Base-by-base conservation (phyloP, 2,329 filamentous ascomycete genomes). In the Parasarocladium wereldwijsianum region DNA sequence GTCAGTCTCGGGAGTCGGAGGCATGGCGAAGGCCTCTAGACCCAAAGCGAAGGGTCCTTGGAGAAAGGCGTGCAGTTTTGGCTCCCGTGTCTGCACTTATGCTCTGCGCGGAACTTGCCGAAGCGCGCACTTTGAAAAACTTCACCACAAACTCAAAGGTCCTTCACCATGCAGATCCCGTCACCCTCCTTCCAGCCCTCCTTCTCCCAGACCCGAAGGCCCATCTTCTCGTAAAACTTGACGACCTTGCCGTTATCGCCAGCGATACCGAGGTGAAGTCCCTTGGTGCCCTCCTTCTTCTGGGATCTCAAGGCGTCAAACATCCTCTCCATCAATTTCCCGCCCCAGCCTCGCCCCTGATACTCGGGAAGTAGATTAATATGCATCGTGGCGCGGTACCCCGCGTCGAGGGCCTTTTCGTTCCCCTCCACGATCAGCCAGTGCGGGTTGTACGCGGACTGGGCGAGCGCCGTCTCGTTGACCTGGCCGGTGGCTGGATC, bases 201-300 rank as follows among this genome's bases (percentile, higher is more conserved):
- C 3, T 51, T 49, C 5, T 47, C 44, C 36, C 50, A 42, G 7
- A 60, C 41, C 33, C 47, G 45, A 34, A 66, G 65, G 20, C 59
- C 62, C 34, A 58, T 38, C 43, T 43, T 55, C 43, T 64, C 54
- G 38, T 66, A 66, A 38, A 65, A 65, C 25, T 43, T 39, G 24
- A 66, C 54, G 10, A 65, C 62, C 46, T 57, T 55, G 5, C 37
- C 46, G 40, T 66, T 66, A 42, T 64, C 62, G 16, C 44, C 52
- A 9, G 52, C 50, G 6, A 65, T 47, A 3, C 59, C 59, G 18
- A 66, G 49, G 36, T 57, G 55, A 13, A 61, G 46, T 3, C 60
- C 60, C 37, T 39, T 47, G 12, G 32, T 34, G 11, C 22, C 36
- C 16, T 25, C 22, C 21, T 25, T 12, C 23, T 21, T 36, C 14